A percentile compares a stretch with the other conserved stretches of the same genome.
Conservation (phyloP, 371 early-diverging fungal species). For the Capniomyces stellatus region DNA sequence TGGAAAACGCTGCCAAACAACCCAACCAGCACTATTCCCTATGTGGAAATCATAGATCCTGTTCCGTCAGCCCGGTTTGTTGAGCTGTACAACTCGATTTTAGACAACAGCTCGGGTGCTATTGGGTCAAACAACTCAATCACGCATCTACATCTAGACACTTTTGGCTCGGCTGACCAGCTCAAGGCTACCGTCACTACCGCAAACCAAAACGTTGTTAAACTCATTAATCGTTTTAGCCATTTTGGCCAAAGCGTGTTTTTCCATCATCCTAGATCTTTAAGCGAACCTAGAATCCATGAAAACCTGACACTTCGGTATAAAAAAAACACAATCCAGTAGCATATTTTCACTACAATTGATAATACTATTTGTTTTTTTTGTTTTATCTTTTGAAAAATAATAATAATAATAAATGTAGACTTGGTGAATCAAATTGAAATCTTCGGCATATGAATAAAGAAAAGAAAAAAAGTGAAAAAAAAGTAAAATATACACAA, state of each 20-base stretch:
- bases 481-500: no score
- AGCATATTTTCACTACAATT: neutral
- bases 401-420: no score
- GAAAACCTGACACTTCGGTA: neutral
- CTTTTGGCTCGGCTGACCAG: neutral
- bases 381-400: no score
- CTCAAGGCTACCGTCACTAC: neutral
- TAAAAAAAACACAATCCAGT: neutral
- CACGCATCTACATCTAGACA: slow-evolving; percentile 1
- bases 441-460: no score
- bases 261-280: neutral
- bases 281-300: neutral
- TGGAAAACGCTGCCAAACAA: neutral
- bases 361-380: no score
- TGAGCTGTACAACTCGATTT: no score
- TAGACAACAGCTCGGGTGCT: no score
- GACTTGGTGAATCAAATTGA: no score
- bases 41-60: neutral
- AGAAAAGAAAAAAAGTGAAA: no score
- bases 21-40: neutral
- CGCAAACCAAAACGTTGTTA: neutral
- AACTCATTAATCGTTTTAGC: neutral
- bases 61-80: neutral
- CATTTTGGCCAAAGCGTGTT: neutral
- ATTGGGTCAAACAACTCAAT: no score